Percentiles rank a stretch among this genome's conserved stretches.
Evolutionary conservation across 148 eudicot genomes (phyloP).

Genomic region (Nepenthes mirabilis): DNA sequence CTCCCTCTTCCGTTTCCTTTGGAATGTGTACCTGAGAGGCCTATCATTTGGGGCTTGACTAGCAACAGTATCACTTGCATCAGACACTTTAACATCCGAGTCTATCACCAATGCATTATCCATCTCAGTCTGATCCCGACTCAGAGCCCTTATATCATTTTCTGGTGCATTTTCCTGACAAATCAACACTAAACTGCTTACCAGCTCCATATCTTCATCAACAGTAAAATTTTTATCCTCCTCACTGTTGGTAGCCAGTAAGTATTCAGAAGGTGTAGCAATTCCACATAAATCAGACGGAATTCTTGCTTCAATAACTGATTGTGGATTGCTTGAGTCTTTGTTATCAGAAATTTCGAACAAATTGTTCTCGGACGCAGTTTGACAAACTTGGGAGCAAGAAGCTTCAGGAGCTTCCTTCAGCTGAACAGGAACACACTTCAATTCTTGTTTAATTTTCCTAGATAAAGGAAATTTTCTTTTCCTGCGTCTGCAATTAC

Average conservation of each 20-base stretch:
- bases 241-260: not conserved
- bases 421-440: not conserved
- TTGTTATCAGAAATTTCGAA: not conserved
- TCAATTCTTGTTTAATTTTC: not conserved
- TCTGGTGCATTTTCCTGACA: not conserved
- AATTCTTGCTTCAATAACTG: not conserved
- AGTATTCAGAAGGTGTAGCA: not conserved
- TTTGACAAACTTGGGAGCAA: not conserved
- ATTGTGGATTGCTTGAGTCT: not conserved
- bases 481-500: not conserved
- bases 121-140: not conserved
- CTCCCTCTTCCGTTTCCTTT: slow-evolving; percentile 44
- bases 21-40: slow-evolving; percentile 39
- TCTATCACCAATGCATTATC: not conserved
- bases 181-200: not conserved
- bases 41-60: slow-evolving; percentile 30
- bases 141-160: not conserved
- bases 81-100: slow-evolving; percentile 2
- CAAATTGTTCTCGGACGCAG: not conserved
- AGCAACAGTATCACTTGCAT: slow-evolving; percentile 11
- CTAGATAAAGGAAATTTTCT: not conserved
- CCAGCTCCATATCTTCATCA: slow-evolving; percentile 1
- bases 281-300: not conserved
- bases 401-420: not conserved
- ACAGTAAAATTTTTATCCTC: not conserved